Conservation (phyloP, 2,329 filamentous ascomycete species). For the Paracorniculantispora psalliotae region DNA sequence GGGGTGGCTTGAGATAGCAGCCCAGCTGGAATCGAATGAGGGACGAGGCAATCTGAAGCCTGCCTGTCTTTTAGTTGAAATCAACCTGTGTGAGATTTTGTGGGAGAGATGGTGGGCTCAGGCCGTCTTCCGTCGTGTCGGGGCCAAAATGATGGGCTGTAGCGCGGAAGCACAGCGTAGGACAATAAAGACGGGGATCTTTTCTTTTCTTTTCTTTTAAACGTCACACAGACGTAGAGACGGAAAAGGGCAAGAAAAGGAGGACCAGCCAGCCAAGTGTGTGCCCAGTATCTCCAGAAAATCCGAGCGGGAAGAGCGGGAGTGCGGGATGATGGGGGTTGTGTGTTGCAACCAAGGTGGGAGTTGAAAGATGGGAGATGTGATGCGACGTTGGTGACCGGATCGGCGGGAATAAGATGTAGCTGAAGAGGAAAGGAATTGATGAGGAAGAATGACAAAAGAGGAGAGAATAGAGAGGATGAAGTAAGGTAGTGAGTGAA, state of each 20-base stretch:
- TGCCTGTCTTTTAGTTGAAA: too few species aligned
- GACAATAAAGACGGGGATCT: background rate
- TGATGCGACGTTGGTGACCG: background rate
- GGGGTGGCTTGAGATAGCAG: background rate
- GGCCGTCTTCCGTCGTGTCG: background rate
- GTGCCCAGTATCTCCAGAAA: background rate
- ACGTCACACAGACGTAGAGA: background rate
- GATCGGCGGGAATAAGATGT: too few species aligned
- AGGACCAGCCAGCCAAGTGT: too few species aligned
- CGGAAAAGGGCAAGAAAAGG: too few species aligned
- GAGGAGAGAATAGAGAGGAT: background rate
- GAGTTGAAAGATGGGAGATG: too few species aligned
- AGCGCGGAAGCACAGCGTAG: background rate
- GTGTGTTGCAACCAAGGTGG: background rate
- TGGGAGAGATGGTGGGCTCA: background rate
- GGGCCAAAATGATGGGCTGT: background rate
- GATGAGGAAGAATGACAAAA: background rate
- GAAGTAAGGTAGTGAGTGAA: background rate
- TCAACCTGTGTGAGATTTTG: background rate
- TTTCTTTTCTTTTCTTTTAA: background rate
- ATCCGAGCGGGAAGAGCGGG: background rate
- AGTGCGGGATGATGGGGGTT: background rate
- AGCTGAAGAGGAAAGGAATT: background rate
- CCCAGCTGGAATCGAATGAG: background rate
- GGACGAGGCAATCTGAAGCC: background rate